Conservation (phyloP, 164 flowering plant species). For the Buxus sempervirens region DNA sequence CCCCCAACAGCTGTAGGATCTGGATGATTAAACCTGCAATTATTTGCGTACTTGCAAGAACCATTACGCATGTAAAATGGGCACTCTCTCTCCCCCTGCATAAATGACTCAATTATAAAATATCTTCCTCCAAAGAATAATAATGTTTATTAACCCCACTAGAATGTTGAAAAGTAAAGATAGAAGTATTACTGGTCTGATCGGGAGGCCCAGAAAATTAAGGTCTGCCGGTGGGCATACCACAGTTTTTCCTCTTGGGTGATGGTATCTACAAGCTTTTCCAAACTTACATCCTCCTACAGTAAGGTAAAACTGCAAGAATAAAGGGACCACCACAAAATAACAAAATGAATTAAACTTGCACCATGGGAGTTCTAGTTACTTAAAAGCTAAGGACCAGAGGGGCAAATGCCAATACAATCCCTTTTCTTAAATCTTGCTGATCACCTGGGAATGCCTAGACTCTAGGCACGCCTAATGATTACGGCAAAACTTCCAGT, state of each 20-base stretch:
- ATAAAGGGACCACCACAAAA: constrained; percentile 7
- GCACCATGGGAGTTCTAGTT: neutral
- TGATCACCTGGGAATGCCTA: no score
- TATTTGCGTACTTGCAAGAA: constrained; percentile 79
- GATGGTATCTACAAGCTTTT: constrained; percentile 67
- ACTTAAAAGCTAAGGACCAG: no score
- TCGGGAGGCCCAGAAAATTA: constrained; percentile 86
- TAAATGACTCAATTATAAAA: neutral
- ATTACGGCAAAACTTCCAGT: no score
- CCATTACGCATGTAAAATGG: constrained; percentile 90
- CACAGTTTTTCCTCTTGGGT: constrained; percentile 41
- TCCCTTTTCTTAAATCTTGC: no score
- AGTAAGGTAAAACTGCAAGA: constrained; percentile 69
- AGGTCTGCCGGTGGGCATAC: constrained; percentile 39
- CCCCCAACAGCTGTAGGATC: constrained; percentile 61
- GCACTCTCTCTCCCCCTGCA: constrained; percentile 90
- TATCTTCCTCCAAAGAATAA: neutral
- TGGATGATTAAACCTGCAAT: constrained; percentile 94
- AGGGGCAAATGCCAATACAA: no score
- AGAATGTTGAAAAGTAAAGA: neutral
- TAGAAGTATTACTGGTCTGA: constrained; percentile 59
- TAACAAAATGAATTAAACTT: neutral
- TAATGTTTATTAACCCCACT: neutral
- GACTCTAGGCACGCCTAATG: no score
- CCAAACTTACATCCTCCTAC: constrained; percentile 84